These are phyloP conservation scores for Hypoxylon fragiforme DNA, from an alignment of 495 filamentous ascomycete species.

Conservation along the genomic window DNA sequence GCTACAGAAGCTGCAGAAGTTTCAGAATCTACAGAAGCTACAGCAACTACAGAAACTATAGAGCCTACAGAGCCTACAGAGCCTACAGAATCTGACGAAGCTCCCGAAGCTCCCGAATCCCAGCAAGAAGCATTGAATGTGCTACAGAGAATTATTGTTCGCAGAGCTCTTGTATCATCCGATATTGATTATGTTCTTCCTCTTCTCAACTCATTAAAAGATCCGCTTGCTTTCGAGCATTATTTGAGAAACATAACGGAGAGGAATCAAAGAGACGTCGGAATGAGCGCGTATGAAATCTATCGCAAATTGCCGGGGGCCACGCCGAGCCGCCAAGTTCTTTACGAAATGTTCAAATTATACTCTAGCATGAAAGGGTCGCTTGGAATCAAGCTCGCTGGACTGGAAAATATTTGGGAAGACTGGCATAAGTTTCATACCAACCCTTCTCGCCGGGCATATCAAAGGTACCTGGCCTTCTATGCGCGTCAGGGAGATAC, in stretches of 20 bases:
- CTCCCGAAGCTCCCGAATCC: too few relatives aligned
- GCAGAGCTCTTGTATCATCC: constrained; percentile 32
- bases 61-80: too few relatives aligned
- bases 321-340: constrained; percentile 32
- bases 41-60: too few relatives aligned
- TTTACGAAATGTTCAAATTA: constrained; percentile 49
- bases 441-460: constrained; percentile 46
- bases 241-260: constrained; percentile 24
- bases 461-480: constrained; percentile 52
- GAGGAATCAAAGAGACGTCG: constrained; percentile 26
- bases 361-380: constrained; percentile 38
- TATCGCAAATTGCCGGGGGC: constrained; percentile 42
- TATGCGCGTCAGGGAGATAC: constrained; percentile 60
- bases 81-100: too few relatives aligned
- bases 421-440: constrained; percentile 55
- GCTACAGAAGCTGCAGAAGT: too few relatives aligned
- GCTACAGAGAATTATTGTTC: constrained; percentile 34
- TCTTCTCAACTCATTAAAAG: constrained; percentile 35
- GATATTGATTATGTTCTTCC: constrained; percentile 25
- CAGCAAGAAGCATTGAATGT: constrained; percentile 24
- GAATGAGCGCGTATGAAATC: constrained; percentile 37
- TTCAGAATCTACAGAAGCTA: too few relatives aligned
- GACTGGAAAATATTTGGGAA: constrained; percentile 55
- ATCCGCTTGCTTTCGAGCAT: constrained; percentile 35
- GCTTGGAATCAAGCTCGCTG: constrained; percentile 36